Base-by-base conservation (phyloP, 2,329 filamentous ascomycete species). In the Sordariomycetes sp. region DNA sequence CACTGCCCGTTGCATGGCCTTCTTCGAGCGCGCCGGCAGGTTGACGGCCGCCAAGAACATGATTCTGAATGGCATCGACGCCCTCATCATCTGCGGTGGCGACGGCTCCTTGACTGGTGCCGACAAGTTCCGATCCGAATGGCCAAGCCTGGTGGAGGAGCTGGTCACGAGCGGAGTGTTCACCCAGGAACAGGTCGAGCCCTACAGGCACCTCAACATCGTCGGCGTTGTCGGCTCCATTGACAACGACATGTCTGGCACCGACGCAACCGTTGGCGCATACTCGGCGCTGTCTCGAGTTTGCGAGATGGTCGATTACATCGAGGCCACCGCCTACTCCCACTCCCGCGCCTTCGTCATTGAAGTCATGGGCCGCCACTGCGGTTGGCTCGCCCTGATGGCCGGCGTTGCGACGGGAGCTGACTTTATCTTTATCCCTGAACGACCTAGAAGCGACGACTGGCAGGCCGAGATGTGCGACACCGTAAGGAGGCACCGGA, bases 301-400 rank as follows among this genome's bases (percentile, higher is more conserved):
- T 65, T 97, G 93, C 74, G 89, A 97, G 70, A 90, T 93, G 68
- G 90, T 99, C 60, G 94, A 99, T 75, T 93, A 91, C 68, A 96
- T 99, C 65, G 93, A 99, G 73, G 92, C 93, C 22, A 97, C 94
- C 0, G 93, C 93, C 57, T 87, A 86, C 43, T 97, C 92, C 32
- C 94, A 99, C 73, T 95, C 96, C 63, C 82, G 94, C 65, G 94
- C 94, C 46, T 99, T 99, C 72, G 92, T 99, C 59, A 89, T 99
- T 62, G 94, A 97, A 72, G 94, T 99, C 67, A 99, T 99, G 94
- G 94, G 94, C 55, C 83, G 94, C 60, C 93, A 99, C 74, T 99
- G 94, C 71, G 94, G 94, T 62, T 99, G 94, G 94, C 79, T 99
- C 61, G 94, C 94, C 48, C 80, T 99, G 61, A 97, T 97, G 87